A percentile compares a stretch with the other conserved stretches of the same genome.
Conservation (phyloP, 768 basidiomycete species). For the Sistotremastrum niveocremeum region DNA sequence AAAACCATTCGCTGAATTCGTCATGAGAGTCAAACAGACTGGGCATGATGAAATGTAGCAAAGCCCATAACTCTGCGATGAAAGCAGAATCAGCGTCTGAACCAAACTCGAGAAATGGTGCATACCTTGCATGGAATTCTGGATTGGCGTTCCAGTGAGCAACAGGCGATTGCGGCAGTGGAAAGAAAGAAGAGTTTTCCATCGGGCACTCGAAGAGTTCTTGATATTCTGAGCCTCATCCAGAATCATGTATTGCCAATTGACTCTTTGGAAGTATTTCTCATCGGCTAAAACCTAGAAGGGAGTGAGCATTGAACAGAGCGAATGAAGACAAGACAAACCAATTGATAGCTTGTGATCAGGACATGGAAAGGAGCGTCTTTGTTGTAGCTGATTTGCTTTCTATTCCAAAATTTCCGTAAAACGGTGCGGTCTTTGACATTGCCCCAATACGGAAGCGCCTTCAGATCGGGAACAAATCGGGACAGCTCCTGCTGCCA, state of each 20-base stretch:
- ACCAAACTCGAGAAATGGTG: not conserved
- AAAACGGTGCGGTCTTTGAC: conserved; percentile 90
- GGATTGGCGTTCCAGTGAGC: conserved; percentile 95
- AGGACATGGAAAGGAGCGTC: conserved; percentile 95
- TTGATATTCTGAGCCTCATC: conserved; percentile 99
- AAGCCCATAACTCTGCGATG: conserved; percentile 81
- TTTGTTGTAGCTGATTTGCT: conserved; percentile 88
- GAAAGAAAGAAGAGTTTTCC: conserved; percentile 94
- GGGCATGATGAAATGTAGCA: conserved; percentile 99
- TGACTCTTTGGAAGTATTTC: conserved; percentile 93
- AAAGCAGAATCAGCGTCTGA: conserved; percentile 5
- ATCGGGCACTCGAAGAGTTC: conserved; percentile 87
- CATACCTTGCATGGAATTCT: conserved; percentile 98
- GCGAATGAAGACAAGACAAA: conserved; percentile 21
- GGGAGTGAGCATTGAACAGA: not conserved
- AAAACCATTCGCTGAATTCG: conserved; percentile 99
- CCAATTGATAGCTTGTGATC: conserved; percentile 94
- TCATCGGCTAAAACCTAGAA: conserved; percentile 85
- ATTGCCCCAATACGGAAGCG: conserved; percentile 96
- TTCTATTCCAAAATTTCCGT: conserved; percentile 96
- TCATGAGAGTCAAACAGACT: conserved; percentile 98
- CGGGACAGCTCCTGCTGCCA: conserved; percentile 98
- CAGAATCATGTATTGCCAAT: conserved; percentile 99
- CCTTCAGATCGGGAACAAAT: conserved; percentile 88
- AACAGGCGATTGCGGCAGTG: conserved; percentile 91